A percentile compares a stretch with the other conserved stretches of the same genome.
These are phyloP conservation scores for Alternaria conjuncta DNA, from an alignment of 2,329 filamentous ascomycete species.

Conservation along the genomic window DNA sequence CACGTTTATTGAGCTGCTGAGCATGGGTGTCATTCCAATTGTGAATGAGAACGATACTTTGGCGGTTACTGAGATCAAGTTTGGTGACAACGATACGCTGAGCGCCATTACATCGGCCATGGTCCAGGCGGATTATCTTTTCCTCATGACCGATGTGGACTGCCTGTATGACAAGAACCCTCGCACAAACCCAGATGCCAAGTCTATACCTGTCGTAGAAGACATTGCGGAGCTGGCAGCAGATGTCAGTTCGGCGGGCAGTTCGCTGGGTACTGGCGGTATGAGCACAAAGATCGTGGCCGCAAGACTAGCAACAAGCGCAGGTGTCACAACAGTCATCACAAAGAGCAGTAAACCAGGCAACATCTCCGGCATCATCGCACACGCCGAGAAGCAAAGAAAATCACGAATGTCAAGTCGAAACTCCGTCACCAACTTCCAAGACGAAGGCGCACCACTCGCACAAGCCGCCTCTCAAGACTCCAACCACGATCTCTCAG, in stretches of 20 bases:
- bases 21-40: slow-evolving; percentile 96
- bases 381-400: slow-evolving; percentile 73
- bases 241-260: slow-evolving; percentile 90
- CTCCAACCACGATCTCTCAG: slow-evolving; percentile 28
- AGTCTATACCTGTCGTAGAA: slow-evolving; percentile 89
- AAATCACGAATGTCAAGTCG: slow-evolving; percentile 39
- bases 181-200: slow-evolving; percentile 80
- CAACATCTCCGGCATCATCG: slow-evolving; percentile 87
- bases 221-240: slow-evolving; percentile 83
- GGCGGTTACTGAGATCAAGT: slow-evolving; percentile 98
- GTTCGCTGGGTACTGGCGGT: slow-evolving; percentile 87
- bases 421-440: slow-evolving; percentile 39
- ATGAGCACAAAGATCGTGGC: slow-evolving; percentile 99
- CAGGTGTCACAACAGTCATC: slow-evolving; percentile 94
- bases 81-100: slow-evolving; percentile 97
- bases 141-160: slow-evolving; percentile 98
- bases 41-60: slow-evolving; percentile 99
- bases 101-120: slow-evolving; percentile 96
- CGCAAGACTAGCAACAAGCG: slow-evolving; percentile 87
- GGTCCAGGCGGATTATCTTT: slow-evolving; percentile 95
- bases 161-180: slow-evolving; percentile 98
- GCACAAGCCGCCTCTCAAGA: slow-evolving; percentile 29
- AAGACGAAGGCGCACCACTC: slow-evolving; percentile 32
- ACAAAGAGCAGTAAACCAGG: slow-evolving; percentile 92
- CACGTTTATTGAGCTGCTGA: slow-evolving; percentile 85